phyloP scores from a whole-genome alignment of 345 rosid genomes.

The Lepidium aucheri region DNA sequence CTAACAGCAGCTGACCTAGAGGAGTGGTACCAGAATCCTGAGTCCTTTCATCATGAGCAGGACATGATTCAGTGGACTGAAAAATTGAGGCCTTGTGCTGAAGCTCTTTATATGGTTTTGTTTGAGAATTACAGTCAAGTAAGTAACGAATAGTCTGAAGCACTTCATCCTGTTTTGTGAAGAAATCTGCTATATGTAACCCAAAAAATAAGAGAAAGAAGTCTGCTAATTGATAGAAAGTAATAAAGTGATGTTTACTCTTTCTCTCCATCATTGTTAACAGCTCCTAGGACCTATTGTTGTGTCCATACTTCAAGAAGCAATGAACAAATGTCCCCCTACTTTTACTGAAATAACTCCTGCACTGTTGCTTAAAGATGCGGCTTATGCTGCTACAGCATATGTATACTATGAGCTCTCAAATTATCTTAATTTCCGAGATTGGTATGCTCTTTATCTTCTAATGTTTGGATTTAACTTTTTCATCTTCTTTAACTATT shows the following conservation, averaged over 20 bases:
- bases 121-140: constrained; percentile 96
- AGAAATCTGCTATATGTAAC: background rate
- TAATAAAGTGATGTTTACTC: constrained; percentile 4
- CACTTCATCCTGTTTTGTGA: background rate
- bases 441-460: constrained; percentile 51
- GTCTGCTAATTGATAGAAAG: background rate
- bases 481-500: background rate
- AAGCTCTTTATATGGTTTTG: constrained; percentile 92
- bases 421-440: constrained; percentile 83
- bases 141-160: constrained; percentile 34
- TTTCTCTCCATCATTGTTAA: constrained; percentile 13
- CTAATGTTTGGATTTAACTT: background rate
- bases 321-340: constrained; percentile 85
- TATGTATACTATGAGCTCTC: constrained; percentile 98
- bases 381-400: constrained; percentile 96
- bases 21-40: constrained; percentile 88
- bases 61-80: constrained; percentile 99
- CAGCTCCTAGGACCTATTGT: constrained; percentile 89
- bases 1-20: constrained; percentile 79
- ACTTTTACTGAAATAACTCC: constrained; percentile 75
- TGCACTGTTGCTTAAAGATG: constrained; percentile 88
- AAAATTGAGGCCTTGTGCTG: constrained; percentile 95
- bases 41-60: constrained; percentile 97
- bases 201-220: background rate
- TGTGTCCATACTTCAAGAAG: constrained; percentile 91